Base-by-base conservation (phyloP, 192 early-diverging fungal genomes). In the Coemansia sp. region DNA sequence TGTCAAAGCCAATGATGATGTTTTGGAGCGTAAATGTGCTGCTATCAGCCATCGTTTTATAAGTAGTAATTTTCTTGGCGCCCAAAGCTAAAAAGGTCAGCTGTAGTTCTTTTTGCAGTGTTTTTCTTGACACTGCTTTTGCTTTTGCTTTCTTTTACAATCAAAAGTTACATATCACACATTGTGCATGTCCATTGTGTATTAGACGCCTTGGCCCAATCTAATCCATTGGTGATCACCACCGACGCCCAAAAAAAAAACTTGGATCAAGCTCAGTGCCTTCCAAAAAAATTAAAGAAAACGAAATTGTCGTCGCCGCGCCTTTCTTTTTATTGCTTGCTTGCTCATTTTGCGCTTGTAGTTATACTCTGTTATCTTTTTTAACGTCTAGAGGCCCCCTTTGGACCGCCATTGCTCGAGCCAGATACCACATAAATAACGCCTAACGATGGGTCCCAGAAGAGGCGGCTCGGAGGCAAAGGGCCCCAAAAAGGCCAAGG, bases 401-500 rank as follows among this genome's bases (percentile, higher is more conserved):
- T 45, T 18, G 18, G 43, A 56, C 23, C 28, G 11, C 23, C 24
- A 9, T 8, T 26, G 26, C 45, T 46, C 45, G 16, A 23, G 11
- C 45, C 16, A 53, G 14, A 5, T 24, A 6, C 21, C 50, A 18
- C 24, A 16, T 53, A 31, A 53, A 53, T 3, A 28, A 6, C 28
- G 0, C n/a, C 34, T 37, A n/a, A 58, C 56, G 14, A 58, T 58
- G 56, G 56, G 56, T 21, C 56, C 56, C 31, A 58, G 56, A 13
- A 58, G 33, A 58, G 56, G 56, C 35, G 56, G 35, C 5, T 34
- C 56, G 34, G 56, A 21, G 18, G 13, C 55, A 20, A 73, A 59
- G 71, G 71, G 65, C 9, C 60, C 65, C n/a, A 62, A 65, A 39
- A 43, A 45, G 28, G 71, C 42, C 16, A 73, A 63, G 59, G 31